Conservation (phyloP, 169 alveolate genomes). For the Miamiensis avidus region DNA sequence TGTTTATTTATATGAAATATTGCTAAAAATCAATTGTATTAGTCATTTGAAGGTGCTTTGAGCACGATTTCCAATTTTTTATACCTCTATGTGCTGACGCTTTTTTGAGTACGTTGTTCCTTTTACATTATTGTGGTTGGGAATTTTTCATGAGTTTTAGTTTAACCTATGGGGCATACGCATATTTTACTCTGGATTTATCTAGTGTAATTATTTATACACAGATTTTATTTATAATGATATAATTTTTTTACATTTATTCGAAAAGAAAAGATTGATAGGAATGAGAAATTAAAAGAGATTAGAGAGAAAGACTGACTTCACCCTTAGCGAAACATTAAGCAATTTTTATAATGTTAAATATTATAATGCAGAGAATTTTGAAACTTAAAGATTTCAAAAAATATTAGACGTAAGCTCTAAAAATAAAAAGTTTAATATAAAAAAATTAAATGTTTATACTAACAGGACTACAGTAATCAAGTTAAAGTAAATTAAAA, state of each 20-base stretch:
- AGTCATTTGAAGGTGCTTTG: background rate
- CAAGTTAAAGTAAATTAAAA: constrained; percentile 11
- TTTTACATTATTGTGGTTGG: constrained; percentile 31
- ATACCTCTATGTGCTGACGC: constrained; percentile 33
- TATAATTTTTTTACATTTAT: background rate
- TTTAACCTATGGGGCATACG: constrained; percentile 22
- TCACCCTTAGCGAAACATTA: constrained; percentile 27
- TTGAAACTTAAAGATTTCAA: constrained; percentile 26
- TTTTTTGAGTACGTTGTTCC: constrained; percentile 16
- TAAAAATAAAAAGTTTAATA: background rate
- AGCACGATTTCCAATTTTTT: constrained; percentile 17
- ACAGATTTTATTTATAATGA: too few species aligned
- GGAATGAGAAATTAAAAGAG: constrained; percentile 25
- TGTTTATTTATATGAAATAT: background rate
- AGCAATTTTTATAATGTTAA: constrained; percentile 33
- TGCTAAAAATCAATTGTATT: too few species aligned
- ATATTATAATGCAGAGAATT: constrained; percentile 44
- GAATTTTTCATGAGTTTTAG: constrained; percentile 27
- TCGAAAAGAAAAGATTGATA: constrained; percentile 21
- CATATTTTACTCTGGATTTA: constrained; percentile 31
- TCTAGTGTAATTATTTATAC: constrained; percentile 14
- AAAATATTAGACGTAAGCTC: constrained; percentile 25
- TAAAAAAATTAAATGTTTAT: background rate
- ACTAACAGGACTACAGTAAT: constrained; percentile 3
- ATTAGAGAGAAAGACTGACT: constrained; percentile 35